phyloP scores from a whole-genome alignment of 441 rosid species.

The Pelargonium australe region DNA sequence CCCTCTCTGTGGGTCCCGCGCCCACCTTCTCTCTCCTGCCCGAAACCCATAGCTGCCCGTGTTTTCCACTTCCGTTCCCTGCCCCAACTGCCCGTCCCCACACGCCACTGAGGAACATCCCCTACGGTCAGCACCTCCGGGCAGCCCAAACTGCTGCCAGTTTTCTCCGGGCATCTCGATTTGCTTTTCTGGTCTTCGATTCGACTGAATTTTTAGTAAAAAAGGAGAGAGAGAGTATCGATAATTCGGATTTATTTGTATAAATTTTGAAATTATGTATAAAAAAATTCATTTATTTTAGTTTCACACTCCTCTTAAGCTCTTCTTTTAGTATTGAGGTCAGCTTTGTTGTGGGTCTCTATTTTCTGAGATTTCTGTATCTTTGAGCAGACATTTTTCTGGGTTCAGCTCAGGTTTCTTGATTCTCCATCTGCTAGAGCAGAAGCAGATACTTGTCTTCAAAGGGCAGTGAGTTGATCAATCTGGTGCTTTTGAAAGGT shows the following conservation, averaged over 20 bases:
- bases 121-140: conserved; percentile 1
- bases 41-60: conserved; percentile 1
- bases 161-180: conserved; percentile 23
- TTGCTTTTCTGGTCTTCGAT: conserved; percentile 26
- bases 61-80: no score
- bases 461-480: no score
- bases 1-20: conserved; percentile 26
- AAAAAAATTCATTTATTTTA: not conserved
- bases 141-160: conserved; percentile 13
- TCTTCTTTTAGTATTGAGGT: not conserved
- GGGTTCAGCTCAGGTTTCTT: conserved; percentile 30
- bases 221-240: conserved; percentile 21
- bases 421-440: conserved; percentile 6
- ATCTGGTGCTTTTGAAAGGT: not conserved
- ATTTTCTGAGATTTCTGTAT: conserved; percentile 17
- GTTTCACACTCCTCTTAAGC: not conserved
- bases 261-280: no score
- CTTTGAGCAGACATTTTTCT: conserved; percentile 25
- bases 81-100: conserved; percentile 12
- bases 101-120: not conserved
- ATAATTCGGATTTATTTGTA: conserved; percentile 5
- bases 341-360: conserved; percentile 11
- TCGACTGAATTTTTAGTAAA: conserved; percentile 17
- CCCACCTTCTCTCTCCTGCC: conserved; percentile 15
- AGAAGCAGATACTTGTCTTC: not conserved